Evolutionary conservation across 2,329 filamentous ascomycete species (phyloP), one percentile per base, ranked within the genome.

Genomic region (Neophaeococcomyces aloes): DNA sequence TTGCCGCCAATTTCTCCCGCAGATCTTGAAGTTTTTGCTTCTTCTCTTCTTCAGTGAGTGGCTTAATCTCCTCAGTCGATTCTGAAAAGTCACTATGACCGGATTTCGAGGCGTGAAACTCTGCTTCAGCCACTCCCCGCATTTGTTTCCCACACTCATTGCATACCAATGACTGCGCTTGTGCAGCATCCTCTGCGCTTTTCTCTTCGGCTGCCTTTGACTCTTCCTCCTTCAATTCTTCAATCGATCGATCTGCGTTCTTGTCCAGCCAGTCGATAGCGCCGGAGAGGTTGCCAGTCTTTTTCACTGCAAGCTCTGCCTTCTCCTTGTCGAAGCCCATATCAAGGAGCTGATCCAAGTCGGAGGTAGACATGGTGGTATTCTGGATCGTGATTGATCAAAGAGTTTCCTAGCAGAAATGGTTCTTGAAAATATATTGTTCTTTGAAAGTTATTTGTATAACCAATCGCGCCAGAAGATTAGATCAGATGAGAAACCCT

Each of bases 61-160:
- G 86, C 2, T 84, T 82, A 53, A 98, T 80, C 59, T 93, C 87
- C 57, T 96, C 89, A 3, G 85, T 89, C 0, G 88, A 95, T 62
- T 98, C 87, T 15, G 83, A 76, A 61, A 98, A 98, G 64, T 95
- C 83, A 36, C 80, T 78, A 63, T 98, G 91, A 38, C 86, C 83
- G 68, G 86, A 89, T 68, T 94, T 94, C 57, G 78, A 78, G 25
- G 87, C 91, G 61, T 98, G 91, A 61, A 86, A 94, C 57, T 89
- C 82, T 7, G 88, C 91, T 53, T 89, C 78, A 19, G 79, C 79
- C 52, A 82, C 77, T 57, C 78, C 86, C 53, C 85, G 76, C 65
- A 98, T 93, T 60, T 79, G 83, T 73, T 94, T 95, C 59, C 83
- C 83, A 60, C 91, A 98, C 45, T 95, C 89, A 52, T 94, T 91